Percentiles rank a stretch among this genome's conserved stretches.
Conservation (phyloP, 2,329 filamentous ascomycete genomes). For the Teratosphaeria gauchensis region DNA sequence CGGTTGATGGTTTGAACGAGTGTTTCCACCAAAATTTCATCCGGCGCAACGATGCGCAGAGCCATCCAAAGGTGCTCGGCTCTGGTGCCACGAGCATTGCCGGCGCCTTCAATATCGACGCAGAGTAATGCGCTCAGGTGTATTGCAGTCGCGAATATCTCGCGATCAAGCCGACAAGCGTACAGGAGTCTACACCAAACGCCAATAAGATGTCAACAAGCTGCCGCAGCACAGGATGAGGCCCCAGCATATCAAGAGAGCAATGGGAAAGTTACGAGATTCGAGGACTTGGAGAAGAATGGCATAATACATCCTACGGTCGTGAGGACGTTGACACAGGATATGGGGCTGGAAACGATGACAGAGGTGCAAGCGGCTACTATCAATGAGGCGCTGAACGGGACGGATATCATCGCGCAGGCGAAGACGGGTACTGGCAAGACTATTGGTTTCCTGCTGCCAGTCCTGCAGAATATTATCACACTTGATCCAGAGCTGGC, state of each 20-base stretch:
- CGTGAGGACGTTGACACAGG: conserved; percentile 56
- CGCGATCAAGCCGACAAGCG: background rate
- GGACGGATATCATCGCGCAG: conserved; percentile 78
- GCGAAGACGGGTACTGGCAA: conserved; percentile 97
- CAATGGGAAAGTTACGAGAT: conserved; percentile 29
- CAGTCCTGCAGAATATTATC: conserved; percentile 72
- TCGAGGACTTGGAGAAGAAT: conserved; percentile 34
- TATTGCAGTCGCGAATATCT: background rate
- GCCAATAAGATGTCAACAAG: conserved; percentile 27
- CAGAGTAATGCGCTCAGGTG: conserved; percentile 9
- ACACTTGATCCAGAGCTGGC: conserved; percentile 52
- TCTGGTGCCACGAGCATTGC: conserved; percentile 16
- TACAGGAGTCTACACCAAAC: conserved; percentile 28
- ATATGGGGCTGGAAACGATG: conserved; percentile 75
- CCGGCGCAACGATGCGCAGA: conserved; percentile 17
- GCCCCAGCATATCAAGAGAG: conserved; percentile 6
- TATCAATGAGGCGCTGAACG: conserved; percentile 68
- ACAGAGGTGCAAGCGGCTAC: conserved; percentile 84
- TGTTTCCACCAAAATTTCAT: background rate
- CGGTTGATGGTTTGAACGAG: background rate
- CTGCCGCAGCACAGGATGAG: conserved; percentile 14
- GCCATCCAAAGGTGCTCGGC: conserved; percentile 22
- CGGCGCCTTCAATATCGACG: conserved; percentile 6
- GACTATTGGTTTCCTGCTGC: conserved; percentile 85
- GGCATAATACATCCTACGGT: conserved; percentile 54